A percentile compares a stretch with the other conserved stretches of the same genome.
Evolutionary conservation across 805 yeast genomes (phyloP).

Genomic region (Priceomyces melissophilus): DNA sequence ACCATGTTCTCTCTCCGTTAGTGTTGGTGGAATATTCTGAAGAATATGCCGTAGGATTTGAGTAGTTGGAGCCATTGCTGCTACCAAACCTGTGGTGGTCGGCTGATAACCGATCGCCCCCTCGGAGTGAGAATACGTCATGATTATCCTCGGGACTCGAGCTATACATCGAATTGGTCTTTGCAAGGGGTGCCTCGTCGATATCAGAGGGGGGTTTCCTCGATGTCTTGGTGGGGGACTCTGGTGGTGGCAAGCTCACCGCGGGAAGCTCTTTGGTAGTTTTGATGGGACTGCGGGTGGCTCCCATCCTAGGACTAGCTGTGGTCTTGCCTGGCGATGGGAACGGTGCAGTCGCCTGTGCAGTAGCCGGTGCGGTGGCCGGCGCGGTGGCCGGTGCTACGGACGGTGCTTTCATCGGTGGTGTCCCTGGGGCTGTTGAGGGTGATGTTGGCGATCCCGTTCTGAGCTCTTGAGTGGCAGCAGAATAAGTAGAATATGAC

Average conservation of each 20-base stretch:
- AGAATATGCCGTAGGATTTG: conserved; percentile 36
- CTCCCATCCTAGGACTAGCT: conserved; percentile 1
- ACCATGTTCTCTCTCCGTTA: conserved; percentile 35
- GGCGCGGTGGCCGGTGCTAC: neutral
- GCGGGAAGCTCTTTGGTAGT: conserved; percentile 7
- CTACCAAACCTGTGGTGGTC: conserved; percentile 7
- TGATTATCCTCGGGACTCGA: conserved; percentile 12
- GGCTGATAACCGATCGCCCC: neutral
- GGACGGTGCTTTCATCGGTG: no score
- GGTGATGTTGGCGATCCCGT: no score
- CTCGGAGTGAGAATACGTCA: conserved; percentile 16
- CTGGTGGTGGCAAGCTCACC: conserved; percentile 6
- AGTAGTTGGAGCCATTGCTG: conserved; percentile 28
- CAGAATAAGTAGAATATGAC: conserved; percentile 26
- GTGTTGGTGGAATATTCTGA: conserved; percentile 15
- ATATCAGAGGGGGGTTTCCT: conserved; percentile 8
- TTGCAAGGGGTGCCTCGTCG: neutral
- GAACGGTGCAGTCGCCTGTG: neutral
- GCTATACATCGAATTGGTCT: conserved; percentile 6
- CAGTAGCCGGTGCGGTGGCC: no score
- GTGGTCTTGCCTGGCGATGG: no score
- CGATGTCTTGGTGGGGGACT: conserved; percentile 2
- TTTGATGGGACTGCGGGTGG: no score
- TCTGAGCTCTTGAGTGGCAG: conserved; percentile 11
- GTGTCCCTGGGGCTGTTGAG: neutral